phyloP scores from a whole-genome alignment of 2,329 filamentous ascomycete species.

The Trichophyton equinum region DNA sequence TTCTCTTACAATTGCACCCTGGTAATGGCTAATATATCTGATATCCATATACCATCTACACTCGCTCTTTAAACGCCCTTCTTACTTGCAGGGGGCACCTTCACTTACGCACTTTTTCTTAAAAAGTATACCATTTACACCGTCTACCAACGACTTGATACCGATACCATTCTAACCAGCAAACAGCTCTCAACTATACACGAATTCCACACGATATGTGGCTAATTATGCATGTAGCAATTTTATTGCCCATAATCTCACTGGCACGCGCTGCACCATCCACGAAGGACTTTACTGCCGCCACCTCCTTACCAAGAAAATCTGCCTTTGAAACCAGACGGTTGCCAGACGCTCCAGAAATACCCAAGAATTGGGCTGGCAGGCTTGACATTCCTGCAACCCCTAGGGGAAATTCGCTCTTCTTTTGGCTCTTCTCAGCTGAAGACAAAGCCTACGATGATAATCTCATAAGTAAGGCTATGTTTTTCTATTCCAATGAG shows the following conservation, averaged over 20 bases:
- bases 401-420: slow-evolving; percentile 21
- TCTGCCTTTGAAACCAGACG: slow-evolving; percentile 21
- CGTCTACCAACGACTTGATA: neutral
- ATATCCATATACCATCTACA: neutral
- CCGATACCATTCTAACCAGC: neutral
- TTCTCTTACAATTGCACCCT: neutral
- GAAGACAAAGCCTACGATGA: slow-evolving; percentile 22
- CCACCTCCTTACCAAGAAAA: neutral
- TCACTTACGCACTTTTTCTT: neutral
- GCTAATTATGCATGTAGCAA: neutral
- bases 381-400: slow-evolving; percentile 21
- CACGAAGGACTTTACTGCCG: neutral
- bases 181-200: neutral
- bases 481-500: neutral
- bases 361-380: slow-evolving; percentile 26
- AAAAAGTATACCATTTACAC: neutral
- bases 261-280: neutral
- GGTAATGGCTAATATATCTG: neutral
- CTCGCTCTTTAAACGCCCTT: too few species aligned
- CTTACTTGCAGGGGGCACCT: neutral
- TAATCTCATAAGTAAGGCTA: slow-evolving; percentile 23
- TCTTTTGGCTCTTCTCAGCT: slow-evolving; percentile 28
- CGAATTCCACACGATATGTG: neutral
- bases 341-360: slow-evolving; percentile 19
- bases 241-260: neutral